phyloP scores from a whole-genome alignment of 768 basidiomycete species.

The Lactarius trivialis region DNA sequence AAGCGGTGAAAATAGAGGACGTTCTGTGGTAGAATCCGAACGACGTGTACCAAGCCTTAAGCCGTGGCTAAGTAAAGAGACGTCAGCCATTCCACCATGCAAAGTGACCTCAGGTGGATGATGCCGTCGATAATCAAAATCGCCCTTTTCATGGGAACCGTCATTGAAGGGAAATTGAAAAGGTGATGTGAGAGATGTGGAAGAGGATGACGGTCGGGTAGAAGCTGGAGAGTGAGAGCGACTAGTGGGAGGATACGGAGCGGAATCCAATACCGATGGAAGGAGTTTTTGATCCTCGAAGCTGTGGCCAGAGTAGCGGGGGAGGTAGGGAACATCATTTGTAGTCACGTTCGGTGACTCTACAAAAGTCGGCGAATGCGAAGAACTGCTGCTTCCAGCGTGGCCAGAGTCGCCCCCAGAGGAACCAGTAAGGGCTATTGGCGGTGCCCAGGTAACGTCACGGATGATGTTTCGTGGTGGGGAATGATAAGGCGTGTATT shows the following conservation, averaged over 20 bases:
- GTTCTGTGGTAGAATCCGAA: conserved; percentile 44
- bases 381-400: conserved; percentile 37
- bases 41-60: conserved; percentile 50
- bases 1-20: conserved; percentile 40
- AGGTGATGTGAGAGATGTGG: conserved; percentile 54
- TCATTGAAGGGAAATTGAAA: conserved; percentile 65
- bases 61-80: conserved; percentile 47
- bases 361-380: conserved; percentile 47
- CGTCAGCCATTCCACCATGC: conserved; percentile 68
- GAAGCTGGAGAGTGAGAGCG: conserved; percentile 67
- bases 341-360: conserved; percentile 52
- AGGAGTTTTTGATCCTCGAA: conserved; percentile 52
- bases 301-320: conserved; percentile 34
- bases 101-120: conserved; percentile 59
- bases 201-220: conserved; percentile 58
- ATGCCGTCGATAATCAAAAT: conserved; percentile 62
- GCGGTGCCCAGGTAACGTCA: conserved; percentile 27
- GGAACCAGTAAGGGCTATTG: conserved; percentile 31
- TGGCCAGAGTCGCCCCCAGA: conserved; percentile 38
- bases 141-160: conserved; percentile 49
- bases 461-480: conserved; percentile 25
- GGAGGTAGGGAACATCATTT: conserved; percentile 41
- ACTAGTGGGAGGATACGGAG: conserved; percentile 58
- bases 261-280: conserved; percentile 42
- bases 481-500: conserved; percentile 39